These are phyloP conservation scores for Aspergillus sclerotioniger DNA, from an alignment of 495 filamentous ascomycete species.

Conservation along the genomic window DNA sequence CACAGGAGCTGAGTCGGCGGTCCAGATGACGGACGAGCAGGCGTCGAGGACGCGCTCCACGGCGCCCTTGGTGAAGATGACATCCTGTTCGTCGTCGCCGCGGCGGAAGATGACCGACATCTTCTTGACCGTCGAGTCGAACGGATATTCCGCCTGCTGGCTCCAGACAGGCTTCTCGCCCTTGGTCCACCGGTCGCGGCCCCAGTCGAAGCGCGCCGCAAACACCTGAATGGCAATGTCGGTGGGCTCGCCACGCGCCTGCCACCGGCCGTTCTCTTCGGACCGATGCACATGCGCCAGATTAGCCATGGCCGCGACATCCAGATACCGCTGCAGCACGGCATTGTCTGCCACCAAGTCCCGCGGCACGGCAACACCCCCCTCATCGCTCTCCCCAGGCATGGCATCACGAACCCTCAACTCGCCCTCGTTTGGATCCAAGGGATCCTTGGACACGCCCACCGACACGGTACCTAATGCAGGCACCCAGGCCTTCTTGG, in stretches of 20 bases:
- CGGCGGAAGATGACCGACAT: constrained; percentile 64
- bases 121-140: constrained; percentile 67
- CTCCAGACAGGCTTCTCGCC: constrained; percentile 53
- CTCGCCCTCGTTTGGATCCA: constrained; percentile 55
- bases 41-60: constrained; percentile 76
- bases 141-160: constrained; percentile 61
- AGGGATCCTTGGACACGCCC: constrained; percentile 51
- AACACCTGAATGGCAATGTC: constrained; percentile 73
- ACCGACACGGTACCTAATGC: constrained; percentile 60
- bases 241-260: constrained; percentile 64
- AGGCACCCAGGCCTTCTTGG: constrained; percentile 78
- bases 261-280: constrained; percentile 51
- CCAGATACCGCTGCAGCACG: constrained; percentile 53
- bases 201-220: constrained; percentile 60
- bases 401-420: constrained; percentile 34
- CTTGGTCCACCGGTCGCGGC: constrained; percentile 49
- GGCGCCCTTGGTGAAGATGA: constrained; percentile 74
- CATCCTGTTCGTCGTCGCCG: constrained; percentile 23
- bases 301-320: constrained; percentile 63
- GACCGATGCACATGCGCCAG: constrained; percentile 56
- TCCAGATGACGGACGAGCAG: constrained; percentile 53
- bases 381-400: not conserved
- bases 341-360: not conserved
- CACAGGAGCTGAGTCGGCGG: constrained; percentile 33
- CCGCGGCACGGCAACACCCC: not conserved